These are phyloP conservation scores for Luvunga scandens DNA, from an alignment of 345 rosid genomes.

Conservation along the genomic window DNA sequence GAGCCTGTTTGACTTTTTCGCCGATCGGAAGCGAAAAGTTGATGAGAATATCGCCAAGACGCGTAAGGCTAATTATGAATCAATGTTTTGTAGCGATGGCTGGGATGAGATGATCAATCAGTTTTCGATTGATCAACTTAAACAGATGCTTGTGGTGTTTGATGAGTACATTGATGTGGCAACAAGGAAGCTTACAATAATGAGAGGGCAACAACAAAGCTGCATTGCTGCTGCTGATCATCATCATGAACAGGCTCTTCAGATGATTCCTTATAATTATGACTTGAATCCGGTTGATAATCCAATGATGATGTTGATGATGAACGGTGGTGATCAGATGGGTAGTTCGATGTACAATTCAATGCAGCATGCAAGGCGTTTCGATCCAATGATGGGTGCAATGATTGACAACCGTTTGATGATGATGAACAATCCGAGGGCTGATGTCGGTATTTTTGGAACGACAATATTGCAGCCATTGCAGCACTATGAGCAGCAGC, in stretches of 20 bases:
- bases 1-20: constrained; percentile 13
- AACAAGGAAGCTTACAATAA: neutral
- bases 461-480: neutral
- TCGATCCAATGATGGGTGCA: neutral
- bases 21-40: neutral
- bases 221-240: neutral
- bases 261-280: neutral
- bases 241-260: neutral
- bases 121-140: neutral
- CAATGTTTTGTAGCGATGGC: neutral
- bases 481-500: neutral
- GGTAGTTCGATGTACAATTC: neutral
- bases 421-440: neutral
- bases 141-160: neutral
- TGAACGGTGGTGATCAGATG: neutral
- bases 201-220: neutral
- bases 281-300: neutral
- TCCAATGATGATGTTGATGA: neutral
- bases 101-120: neutral
- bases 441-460: neutral
- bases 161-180: constrained; percentile 2
- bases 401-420: neutral
- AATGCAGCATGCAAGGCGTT: neutral
- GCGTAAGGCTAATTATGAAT: constrained; percentile 8
- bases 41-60: neutral